Conservation (phyloP, 176 grass and related monocot species). For the Themeda triandra region DNA sequence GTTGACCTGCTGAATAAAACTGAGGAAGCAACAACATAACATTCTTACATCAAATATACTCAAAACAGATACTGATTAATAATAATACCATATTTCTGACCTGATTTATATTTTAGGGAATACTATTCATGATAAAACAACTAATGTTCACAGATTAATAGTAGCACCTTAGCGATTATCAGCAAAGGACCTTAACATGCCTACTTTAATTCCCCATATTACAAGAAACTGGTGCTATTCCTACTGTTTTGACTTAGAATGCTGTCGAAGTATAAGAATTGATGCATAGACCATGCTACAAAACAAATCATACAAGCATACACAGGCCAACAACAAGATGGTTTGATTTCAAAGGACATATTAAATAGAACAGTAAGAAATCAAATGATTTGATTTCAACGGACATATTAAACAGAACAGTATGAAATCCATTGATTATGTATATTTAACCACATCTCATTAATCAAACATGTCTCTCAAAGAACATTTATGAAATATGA, state of each 20-base stretch:
- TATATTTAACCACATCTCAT: background rate
- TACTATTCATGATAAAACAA: background rate
- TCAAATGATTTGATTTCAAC: background rate
- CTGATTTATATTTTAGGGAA: background rate
- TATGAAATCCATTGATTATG: background rate
- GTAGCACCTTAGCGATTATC: background rate
- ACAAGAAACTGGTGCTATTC: background rate
- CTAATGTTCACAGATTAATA: background rate
- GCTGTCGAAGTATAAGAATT: background rate
- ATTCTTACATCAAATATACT: background rate
- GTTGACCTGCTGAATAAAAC: background rate
- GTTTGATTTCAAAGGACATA: background rate
- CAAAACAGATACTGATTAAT: background rate
- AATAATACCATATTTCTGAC: background rate
- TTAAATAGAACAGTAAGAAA: too few species aligned
- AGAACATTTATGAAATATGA: background rate
- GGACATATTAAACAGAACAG: background rate
- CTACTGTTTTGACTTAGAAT: background rate
- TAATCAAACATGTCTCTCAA: background rate
- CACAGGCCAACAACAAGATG: background rate
- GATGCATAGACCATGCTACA: background rate
- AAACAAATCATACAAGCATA: background rate
- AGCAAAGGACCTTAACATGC: background rate
- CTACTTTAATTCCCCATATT: background rate
- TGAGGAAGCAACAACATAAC: background rate